Base-by-base conservation (phyloP, 768 basidiomycete genomes). In the Naematelia encephala region DNA sequence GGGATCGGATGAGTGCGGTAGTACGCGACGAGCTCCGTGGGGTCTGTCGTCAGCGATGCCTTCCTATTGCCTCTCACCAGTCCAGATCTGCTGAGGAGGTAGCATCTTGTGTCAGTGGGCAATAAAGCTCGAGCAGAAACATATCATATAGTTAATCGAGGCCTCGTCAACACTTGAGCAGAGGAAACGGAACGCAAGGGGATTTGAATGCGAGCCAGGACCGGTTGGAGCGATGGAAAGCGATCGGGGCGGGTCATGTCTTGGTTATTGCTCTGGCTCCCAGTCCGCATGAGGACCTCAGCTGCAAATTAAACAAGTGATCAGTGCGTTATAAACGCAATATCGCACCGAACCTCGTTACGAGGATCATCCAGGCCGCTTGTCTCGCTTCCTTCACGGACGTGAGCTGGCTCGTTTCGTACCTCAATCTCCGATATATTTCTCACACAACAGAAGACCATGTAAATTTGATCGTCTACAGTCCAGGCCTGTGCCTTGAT, bases 1-100 rank as follows among this genome's bases (percentile, higher is more conserved):
- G 77, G 73, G 49, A 78, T 62, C 4, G 67, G 61, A 46, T 60
- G 53, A 26, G 49, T 29, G 19, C 47, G 25, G 51, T 75, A 78
- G 68, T 74, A 78, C 1, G 28, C 42, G n/a, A 64, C 65, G 11
- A 77, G 71, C 1, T 69, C 69, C 26, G 39, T 21, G 30, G 64
- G 63, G 48, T 78, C 75, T 72, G 43, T n/a, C 27, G 49, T 55
- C 19, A 54, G 48, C 44, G 27, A 21, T 14, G 19, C 28, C 21
- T n/a, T n/a, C n/a, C n/a, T n/a, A n/a, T n/a, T n/a, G n/a, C n/a
- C n/a, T n/a, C 71, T 63, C 51, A 75, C 73, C 62, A 42, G 67
- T 64, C 73, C 71, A 72, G 42, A 73, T 64, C 23, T 63, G 57
- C 48, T 63, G 39, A 29, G 72, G 69, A 16, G 72, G 64, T 10